Conservation (phyloP, 768 basidiomycete species). For the Trametes punicea region DNA sequence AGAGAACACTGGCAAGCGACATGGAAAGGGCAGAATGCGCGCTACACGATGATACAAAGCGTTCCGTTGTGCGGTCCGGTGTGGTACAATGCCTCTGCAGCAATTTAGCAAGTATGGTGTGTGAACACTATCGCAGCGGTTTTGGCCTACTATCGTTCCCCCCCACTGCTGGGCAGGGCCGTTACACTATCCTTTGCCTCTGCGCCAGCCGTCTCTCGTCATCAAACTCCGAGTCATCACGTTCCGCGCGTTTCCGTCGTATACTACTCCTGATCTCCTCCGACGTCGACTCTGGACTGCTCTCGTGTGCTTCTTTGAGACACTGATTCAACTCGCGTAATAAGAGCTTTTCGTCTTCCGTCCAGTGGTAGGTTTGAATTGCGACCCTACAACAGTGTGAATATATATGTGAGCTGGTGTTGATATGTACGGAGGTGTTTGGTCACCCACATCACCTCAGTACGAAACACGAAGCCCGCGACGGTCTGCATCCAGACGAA, state of each 20-base stretch:
- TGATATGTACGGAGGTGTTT: not conserved
- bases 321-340: not conserved
- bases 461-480: slow-evolving; percentile 6
- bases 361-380: not conserved
- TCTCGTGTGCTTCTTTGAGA: not conserved
- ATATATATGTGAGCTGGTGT: not conserved
- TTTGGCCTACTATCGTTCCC: no score
- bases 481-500: not conserved
- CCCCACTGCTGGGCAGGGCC: no score
- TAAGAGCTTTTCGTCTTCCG: not conserved
- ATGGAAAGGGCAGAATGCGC: slow-evolving; percentile 7
- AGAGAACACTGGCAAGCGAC: slow-evolving; percentile 1
- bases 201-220: not conserved
- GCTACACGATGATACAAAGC: not conserved
- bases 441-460: slow-evolving; percentile 1
- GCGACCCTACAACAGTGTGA: not conserved
- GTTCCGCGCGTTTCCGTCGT: not conserved
- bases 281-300: not conserved
- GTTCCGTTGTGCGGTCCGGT: no score
- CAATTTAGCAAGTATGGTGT: no score
- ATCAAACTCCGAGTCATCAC: not conserved
- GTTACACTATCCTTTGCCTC: not conserved
- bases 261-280: not conserved
- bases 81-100: no score
- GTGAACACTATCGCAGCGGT: no score